Base-by-base conservation (phyloP, 202 grass and related monocot genomes). In the Saccharum hybrid region DNA sequence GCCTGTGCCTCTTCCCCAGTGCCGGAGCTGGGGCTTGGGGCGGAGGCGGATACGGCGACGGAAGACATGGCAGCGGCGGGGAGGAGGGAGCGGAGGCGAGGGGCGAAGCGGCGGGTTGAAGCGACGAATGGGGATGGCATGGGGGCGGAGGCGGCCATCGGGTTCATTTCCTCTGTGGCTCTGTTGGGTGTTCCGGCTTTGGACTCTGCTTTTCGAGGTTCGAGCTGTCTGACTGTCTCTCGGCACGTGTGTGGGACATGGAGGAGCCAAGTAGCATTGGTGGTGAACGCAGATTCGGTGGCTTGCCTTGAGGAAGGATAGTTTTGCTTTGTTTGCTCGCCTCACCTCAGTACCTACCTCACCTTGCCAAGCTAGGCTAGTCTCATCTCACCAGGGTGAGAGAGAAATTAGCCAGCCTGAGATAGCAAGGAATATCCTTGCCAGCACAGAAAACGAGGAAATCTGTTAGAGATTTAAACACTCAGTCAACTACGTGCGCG, bases 101-200 rank as follows among this genome's bases (percentile, higher is more conserved):
- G 83, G 43, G 74, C 79, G 78, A 86, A 83, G 79, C 19, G 82
- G 83, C 74, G 79, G 54, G 83, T 68, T 41, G 82, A 79, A 62
- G 86, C 81, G 74, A 65, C 37, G 71, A 88, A 81, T 76, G 78
- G 81, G 49, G 74, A 81, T 43, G 76, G 88, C 63, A 66, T 76
- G 49, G 82, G 71, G 41, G 52, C 75, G 13, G 68, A 51, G 18
- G 78, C 68, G 30, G 79, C 74, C 83, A 86, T 90, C 12, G 62
- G 79, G 18, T 82, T 89, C 46, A n/a, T 65, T 37, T 74, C 34
- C 3, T 56, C 12, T 48, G 45, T 15, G 45, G 45, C 45, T 48
- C 13, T 48, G 45, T 48, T 42, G 40, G 2, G 13, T 37, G 52
- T 15, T 4, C 22, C 3, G 51, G 41, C 22, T 30, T 77, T 78